phyloP scores from a whole-genome alignment of 805 yeast genomes.

The Kazachstania psychrophila region DNA sequence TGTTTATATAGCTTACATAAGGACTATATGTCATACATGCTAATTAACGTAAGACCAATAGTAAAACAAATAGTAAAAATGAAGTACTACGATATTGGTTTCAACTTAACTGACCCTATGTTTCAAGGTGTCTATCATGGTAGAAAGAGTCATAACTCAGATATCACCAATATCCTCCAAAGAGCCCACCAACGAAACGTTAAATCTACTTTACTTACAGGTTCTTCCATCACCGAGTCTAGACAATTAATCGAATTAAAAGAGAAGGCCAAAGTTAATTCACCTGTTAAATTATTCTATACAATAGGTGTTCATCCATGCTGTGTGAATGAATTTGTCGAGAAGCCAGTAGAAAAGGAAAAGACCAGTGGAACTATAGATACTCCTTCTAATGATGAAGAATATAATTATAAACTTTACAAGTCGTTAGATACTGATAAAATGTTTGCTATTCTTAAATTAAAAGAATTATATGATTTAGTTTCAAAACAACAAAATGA shows the following conservation, averaged over 20 bases:
- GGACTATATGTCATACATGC: too few relatives aligned
- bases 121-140: slow-evolving; percentile 74
- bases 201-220: slow-evolving; percentile 66
- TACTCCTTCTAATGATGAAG: slow-evolving; percentile 20
- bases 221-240: slow-evolving; percentile 66
- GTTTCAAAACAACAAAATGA: slow-evolving; percentile 39
- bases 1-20: too few relatives aligned
- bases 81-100: slow-evolving; percentile 41
- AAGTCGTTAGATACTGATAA: slow-evolving; percentile 5
- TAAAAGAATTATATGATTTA: slow-evolving; percentile 40
- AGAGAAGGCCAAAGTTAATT: slow-evolving; percentile 21
- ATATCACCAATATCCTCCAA: slow-evolving; percentile 51
- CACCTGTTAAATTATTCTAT: slow-evolving; percentile 34
- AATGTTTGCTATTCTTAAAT: slow-evolving; percentile 8
- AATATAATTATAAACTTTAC: slow-evolving; percentile 10
- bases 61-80: too few relatives aligned
- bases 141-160: slow-evolving; percentile 55
- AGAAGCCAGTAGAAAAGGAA: not conserved
- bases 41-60: too few relatives aligned
- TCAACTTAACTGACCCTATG: slow-evolving; percentile 84
- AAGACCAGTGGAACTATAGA: slow-evolving; percentile 11
- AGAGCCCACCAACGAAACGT: slow-evolving; percentile 65
- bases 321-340: slow-evolving; percentile 49
- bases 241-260: slow-evolving; percentile 51
- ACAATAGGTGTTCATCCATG: slow-evolving; percentile 98